Evolutionary conservation across 805 yeast genomes (phyloP).

Genomic region (Grigorovia yakushimaensis): DNA sequence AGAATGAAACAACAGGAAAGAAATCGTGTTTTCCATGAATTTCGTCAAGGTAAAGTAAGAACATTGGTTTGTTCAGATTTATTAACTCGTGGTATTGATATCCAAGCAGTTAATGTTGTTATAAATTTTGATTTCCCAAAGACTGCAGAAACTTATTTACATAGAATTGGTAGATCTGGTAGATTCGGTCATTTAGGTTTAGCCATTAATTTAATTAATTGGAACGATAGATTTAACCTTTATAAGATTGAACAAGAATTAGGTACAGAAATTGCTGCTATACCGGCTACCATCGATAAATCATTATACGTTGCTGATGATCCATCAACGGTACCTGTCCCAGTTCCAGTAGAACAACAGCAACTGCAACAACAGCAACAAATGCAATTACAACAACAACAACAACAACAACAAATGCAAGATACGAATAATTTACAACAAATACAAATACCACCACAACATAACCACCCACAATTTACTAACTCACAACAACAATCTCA

Average conservation of each 20-base stretch:
- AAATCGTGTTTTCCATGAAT: constrained; percentile 96
- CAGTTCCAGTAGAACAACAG: constrained; percentile 60
- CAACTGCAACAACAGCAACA: constrained; percentile 17
- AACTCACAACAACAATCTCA: not conserved
- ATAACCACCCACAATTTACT: constrained; percentile 6
- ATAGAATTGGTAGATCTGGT: constrained; percentile 98
- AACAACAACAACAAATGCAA: constrained; percentile 18
- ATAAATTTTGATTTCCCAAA: constrained; percentile 98
- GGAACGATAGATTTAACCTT: constrained; percentile 91
- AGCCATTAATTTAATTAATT: constrained; percentile 91
- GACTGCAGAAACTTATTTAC: constrained; percentile 93
- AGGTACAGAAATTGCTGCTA: constrained; percentile 95
- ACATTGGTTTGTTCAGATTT: constrained; percentile 94
- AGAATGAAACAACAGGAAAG: constrained; percentile 96
- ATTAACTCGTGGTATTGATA: constrained; percentile 96
- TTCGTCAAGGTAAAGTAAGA: constrained; percentile 96
- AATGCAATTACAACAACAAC: constrained; percentile 8
- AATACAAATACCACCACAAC: constrained; percentile 8
- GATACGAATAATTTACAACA: not conserved
- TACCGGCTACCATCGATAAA: constrained; percentile 88
- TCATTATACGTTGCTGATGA: constrained; percentile 80
- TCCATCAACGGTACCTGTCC: constrained; percentile 66
- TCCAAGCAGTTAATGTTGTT: constrained; percentile 97
- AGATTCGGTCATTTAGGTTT: constrained; percentile 97
- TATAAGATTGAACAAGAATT: constrained; percentile 94